Evolutionary conservation across 1,284 basidiomycete genomes (phyloP).

Genomic region (Trametes hirsuta): DNA sequence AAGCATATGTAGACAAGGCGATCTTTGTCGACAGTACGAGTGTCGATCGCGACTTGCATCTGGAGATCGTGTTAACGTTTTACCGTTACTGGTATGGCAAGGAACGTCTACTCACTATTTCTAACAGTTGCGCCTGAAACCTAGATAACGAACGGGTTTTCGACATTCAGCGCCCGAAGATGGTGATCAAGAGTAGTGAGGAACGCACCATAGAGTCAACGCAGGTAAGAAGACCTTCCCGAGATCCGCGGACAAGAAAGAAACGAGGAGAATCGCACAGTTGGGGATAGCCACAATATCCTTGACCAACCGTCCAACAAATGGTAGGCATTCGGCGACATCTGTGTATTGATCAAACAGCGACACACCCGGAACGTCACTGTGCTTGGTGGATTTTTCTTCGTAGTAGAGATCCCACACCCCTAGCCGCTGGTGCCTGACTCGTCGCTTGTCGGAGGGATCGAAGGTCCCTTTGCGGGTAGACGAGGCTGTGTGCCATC

Average conservation of each 20-base stretch:
- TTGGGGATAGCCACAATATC: slow-evolving; percentile 59
- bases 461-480: slow-evolving; percentile 43
- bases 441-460: slow-evolving; percentile 50
- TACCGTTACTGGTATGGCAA: background rate
- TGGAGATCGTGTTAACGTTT: slow-evolving; percentile 28
- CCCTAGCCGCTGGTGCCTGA: slow-evolving; percentile 63
- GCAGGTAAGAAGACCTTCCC: slow-evolving; percentile 63
- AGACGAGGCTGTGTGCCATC: background rate
- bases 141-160: slow-evolving; percentile 32
- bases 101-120: slow-evolving; percentile 50
- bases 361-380: slow-evolving; percentile 43
- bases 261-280: slow-evolving; percentile 49
- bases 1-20: slow-evolving; percentile 57
- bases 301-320: slow-evolving; percentile 65
- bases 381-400: slow-evolving; percentile 44
- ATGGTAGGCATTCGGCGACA: slow-evolving; percentile 54
- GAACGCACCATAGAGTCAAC: slow-evolving; percentile 54
- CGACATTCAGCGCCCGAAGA: too few relatives aligned
- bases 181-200: background rate
- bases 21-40: slow-evolving; percentile 61
- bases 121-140: slow-evolving; percentile 70
- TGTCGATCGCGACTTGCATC: slow-evolving; percentile 62
- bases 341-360: slow-evolving; percentile 51
- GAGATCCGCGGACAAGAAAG: slow-evolving; percentile 51
- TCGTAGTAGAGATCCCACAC: slow-evolving; percentile 81